Evolutionary conservation across 345 rosid species (phyloP).

Genomic region (Rubroshorea leprosula): DNA sequence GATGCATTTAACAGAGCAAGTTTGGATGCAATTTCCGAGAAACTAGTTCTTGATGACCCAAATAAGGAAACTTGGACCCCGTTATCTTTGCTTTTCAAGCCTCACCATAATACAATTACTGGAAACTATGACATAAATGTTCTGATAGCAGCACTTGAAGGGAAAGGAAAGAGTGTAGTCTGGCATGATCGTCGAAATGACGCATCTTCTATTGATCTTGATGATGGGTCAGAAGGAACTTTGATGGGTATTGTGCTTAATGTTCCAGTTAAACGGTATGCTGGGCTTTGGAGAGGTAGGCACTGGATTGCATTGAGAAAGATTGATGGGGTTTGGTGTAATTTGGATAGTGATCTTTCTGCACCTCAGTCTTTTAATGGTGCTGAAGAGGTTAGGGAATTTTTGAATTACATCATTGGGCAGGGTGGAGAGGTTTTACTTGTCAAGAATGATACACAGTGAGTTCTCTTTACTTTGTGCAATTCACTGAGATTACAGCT

Average conservation of each 20-base stretch:
- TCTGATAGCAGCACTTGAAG: slow-evolving; percentile 65
- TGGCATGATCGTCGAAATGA: slow-evolving; percentile 77
- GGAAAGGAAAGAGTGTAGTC: slow-evolving; percentile 48
- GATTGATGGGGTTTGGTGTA: slow-evolving; percentile 79
- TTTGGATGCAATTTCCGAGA: slow-evolving; percentile 58
- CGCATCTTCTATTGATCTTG: slow-evolving; percentile 57
- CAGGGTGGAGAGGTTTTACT: slow-evolving; percentile 68
- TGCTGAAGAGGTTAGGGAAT: slow-evolving; percentile 39
- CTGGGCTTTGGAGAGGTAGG: slow-evolving; percentile 80
- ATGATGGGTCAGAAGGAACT: slow-evolving; percentile 29
- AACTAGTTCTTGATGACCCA: slow-evolving; percentile 54
- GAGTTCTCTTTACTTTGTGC: slow-evolving; percentile 20
- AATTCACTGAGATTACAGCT: background rate
- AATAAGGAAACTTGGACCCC: slow-evolving; percentile 58
- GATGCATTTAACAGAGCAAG: slow-evolving; percentile 57
- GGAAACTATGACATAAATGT: slow-evolving; percentile 90
- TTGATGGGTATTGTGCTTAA: slow-evolving; percentile 76
- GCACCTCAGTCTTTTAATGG: slow-evolving; percentile 38
- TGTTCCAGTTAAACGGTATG: slow-evolving; percentile 57
- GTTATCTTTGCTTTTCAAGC: slow-evolving; percentile 61
- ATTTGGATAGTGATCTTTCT: slow-evolving; percentile 75
- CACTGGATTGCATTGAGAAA: slow-evolving; percentile 81
- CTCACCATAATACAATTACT: slow-evolving; percentile 71
- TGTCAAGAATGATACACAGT: slow-evolving; percentile 40
- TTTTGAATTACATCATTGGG: slow-evolving; percentile 49